Evolutionary conservation across 176 grass and related monocot genomes (phyloP), one percentile per base, ranked within the genome.

Genomic region (Phoenix roebelenii): DNA sequence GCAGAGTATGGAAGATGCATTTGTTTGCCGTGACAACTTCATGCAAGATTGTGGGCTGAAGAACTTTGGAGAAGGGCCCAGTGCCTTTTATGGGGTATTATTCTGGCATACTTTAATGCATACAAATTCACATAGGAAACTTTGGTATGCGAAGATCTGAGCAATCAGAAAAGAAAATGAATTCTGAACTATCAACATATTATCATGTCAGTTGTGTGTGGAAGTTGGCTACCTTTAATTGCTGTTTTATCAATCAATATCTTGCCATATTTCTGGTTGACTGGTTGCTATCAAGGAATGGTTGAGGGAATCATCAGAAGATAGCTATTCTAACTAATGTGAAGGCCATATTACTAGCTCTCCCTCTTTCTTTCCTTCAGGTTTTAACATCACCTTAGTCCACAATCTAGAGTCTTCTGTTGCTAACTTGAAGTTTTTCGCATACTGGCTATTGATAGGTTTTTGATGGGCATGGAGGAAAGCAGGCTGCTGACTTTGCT

Each of bases 381-480:
- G 15, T 23, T 58, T 25, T 22, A 58, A 14, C 10, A 14, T 26
- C 22, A 23, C 23, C 12, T 58, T 23, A 15, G 20, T 28, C 15
- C 56, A 26, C 56, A 26, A 12, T 17, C 56, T 58, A 1, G 35
- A 12, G 35, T 44, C 22, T 15, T 16, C 3, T 16, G 9, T 28
- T 58, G 23, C 23, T 58, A 58, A 58, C 23, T 58, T 24, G 17
- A 3, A 28, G 32, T 72, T 68, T 17, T 70, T 74, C 57, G 4
- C 1, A 28, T 63, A 44, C 59, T 64, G 51, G 25, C 51, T 82
- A 5, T 79, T 63, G 19, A 60, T 70, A 92, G 93, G 83, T 92
- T 69, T 97, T 97, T 83, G 87, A 97, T 70, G 93, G 93, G 52
- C 93, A 97, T 73, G 93, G 93, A 69, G 93, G 93, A 83, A 97